Base-by-base conservation (phyloP, 2,329 filamentous ascomycete species). In the Venturia asperata region DNA sequence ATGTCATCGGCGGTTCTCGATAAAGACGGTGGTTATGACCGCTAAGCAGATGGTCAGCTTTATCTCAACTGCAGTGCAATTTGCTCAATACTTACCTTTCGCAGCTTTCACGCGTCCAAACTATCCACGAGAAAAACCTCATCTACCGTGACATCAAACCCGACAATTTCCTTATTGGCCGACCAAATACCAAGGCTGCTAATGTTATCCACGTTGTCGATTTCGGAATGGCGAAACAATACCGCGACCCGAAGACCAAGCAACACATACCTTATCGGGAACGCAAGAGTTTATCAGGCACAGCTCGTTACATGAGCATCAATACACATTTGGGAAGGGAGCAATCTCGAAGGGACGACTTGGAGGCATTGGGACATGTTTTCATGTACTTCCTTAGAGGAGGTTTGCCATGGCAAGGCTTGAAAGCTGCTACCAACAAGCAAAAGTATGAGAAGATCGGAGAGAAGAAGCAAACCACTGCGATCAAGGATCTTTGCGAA, bases 401-500 rank as follows among this genome's bases (percentile, higher is more conserved):
- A 55, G 85, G 85, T 65, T 79, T 88, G 63, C 85, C 85, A 65
- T 88, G 85, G 85, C 85, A 88, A 74, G 85, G 85, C 64, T 76
- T 87, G 66, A 87, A 87, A 76, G 85, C 85, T 71, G 85, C 85
- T 19, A 88, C 85, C 65, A 88, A 88, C 78, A 88, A 99, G 85
- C 94, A 99, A 76, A 99, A 99, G 81, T 99, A 99, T 76, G 94
- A 99, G 80, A 97, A 97, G 84, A 99, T 99, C 78, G 94, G 94
- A 58, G 93, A 99, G 83, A 97, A 99, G 88, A 99, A 99, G 82
- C 94, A 97, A 81, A 97, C 93, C 0, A 97, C 94, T 27, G 85
- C 86, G 5, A 95, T 99, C 80, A 96, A 97, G 81, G 94, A 99
- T 72, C 85, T 99, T 19, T 97, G 93, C 75, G 92, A 97, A 71